Base-by-base conservation (phyloP, 768 basidiomycete genomes). In the Inosperma sp. region DNA sequence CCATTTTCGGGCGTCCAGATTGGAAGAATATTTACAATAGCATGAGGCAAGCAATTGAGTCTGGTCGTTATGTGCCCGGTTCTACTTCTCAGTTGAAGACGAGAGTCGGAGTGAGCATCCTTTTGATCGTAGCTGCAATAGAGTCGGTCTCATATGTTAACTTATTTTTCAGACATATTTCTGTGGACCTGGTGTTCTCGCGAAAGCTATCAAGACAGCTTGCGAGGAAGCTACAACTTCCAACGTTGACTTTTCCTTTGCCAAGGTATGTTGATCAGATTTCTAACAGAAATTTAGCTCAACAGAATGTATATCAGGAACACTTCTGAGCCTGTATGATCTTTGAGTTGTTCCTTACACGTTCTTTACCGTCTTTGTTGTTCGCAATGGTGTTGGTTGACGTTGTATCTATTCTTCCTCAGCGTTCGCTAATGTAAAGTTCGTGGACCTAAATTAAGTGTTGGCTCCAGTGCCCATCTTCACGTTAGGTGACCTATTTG, bases 1-100 rank as follows among this genome's bases (percentile, higher is more conserved):
- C 93, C 17, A 86, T 88, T 76, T 96, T 88, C 62, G 93, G 93
- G 13, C 84, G 93, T 29, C 93, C 94, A 16, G 83, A 95, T 65
- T 97, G 90, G 84, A 83, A 82, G 65, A 68, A 75, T 35, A 87
- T 96, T 63, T 95, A 90, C 66, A 69, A 74, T 17, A 78, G 78
- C 53, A 82, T 94, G 69, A 78, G 78, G 57, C 76, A 80, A 55
- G 86, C 86, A 3, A 89, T 97, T 59, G 89, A 94, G 65, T 66
- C 71, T 16, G 93, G 92, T 17, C 82, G 79, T 52, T 95, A 93
- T 65, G 72, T 94, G 35, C 82, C 88, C 14, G 89, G 90, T 30
- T 76, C 78, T 57, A 87, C 82, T 52, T 78, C 85, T 5, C 86
- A 89, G 59, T 69, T 93, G 48, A 89, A 82, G 70, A 92, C 86